These are phyloP conservation scores for Melampsora larici-populina DNA, from an alignment of 1,284 basidiomycete species.

Conservation along the genomic window DNA sequence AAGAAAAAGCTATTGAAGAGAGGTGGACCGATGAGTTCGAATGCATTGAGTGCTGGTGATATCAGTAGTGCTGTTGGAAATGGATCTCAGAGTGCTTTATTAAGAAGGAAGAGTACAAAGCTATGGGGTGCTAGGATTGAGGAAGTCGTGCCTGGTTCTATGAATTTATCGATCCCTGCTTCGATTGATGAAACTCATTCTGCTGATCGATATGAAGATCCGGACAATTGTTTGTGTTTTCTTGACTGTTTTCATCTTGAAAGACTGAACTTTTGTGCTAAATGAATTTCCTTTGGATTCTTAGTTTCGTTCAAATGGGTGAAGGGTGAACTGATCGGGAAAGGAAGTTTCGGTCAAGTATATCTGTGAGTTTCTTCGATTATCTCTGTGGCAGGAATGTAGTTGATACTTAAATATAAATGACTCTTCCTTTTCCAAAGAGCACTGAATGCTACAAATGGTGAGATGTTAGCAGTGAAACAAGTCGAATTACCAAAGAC, in stretches of 20 bases:
- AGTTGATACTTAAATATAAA: too few species aligned
- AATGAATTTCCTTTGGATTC: neutral
- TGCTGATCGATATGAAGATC: slow-evolving; percentile 49
- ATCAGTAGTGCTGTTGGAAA: slow-evolving; percentile 43
- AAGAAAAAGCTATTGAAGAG: slow-evolving; percentile 34
- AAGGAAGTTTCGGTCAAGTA: slow-evolving; percentile 92
- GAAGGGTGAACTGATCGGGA: slow-evolving; percentile 92
- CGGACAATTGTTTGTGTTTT: slow-evolving; percentile 49
- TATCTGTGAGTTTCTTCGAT: slow-evolving; percentile 62
- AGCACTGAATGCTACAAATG: slow-evolving; percentile 93
- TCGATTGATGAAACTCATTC: slow-evolving; percentile 48
- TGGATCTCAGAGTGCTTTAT: slow-evolving; percentile 54
- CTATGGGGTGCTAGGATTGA: slow-evolving; percentile 91
- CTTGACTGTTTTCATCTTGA: too few species aligned
- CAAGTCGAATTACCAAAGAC: slow-evolving; percentile 94
- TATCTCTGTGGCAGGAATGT: neutral
- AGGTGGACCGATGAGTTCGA: slow-evolving; percentile 2
- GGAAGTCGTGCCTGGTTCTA: slow-evolving; percentile 74
- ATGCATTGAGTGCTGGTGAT: slow-evolving; percentile 5
- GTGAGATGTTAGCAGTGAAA: slow-evolving; percentile 99
- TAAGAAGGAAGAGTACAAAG: slow-evolving; percentile 83
- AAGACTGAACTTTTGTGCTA: neutral
- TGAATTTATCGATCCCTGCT: slow-evolving; percentile 50
- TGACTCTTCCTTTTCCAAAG: neutral
- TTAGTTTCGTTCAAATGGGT: slow-evolving; percentile 96